Conservation (phyloP, 305 asterid genomes). For the Fraxinus nigra region DNA sequence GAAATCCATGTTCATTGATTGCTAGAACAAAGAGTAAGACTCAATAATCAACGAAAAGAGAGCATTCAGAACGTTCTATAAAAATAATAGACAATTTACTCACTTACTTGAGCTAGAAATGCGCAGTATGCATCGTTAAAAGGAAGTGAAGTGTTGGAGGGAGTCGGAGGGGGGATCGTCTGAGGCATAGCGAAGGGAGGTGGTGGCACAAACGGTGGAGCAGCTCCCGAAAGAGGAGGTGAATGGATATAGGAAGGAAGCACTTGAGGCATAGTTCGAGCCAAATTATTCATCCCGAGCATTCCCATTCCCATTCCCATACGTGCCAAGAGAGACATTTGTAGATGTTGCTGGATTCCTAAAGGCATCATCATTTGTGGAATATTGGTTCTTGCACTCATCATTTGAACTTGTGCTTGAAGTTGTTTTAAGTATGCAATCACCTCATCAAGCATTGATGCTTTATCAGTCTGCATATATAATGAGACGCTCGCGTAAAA, state of each 20-base stretch:
- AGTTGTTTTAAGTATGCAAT: conserved; percentile 66
- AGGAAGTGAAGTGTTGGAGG: conserved; percentile 21
- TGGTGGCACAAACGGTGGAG: conserved; percentile 34
- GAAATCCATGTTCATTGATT: conserved; percentile 62
- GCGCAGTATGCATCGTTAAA: conserved; percentile 38
- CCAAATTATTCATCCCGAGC: conserved; percentile 34
- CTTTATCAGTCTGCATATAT: conserved; percentile 57
- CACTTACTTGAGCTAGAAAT: conserved; percentile 54
- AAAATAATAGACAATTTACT: background rate
- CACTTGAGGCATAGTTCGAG: conserved; percentile 21
- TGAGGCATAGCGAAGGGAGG: conserved; percentile 31
- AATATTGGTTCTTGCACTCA: conserved; percentile 40
- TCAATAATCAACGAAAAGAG: background rate
- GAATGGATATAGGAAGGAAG: conserved; percentile 20
- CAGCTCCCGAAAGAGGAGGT: background rate
- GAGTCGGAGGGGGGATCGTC: conserved; percentile 10
- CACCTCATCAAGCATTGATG: conserved; percentile 78
- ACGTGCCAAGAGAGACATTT: conserved; percentile 55
- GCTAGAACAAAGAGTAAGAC: conserved; percentile 24
- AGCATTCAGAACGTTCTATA: background rate
- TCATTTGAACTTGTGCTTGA: conserved; percentile 61
- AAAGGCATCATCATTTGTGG: conserved; percentile 52
- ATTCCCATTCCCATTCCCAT: conserved; percentile 55
- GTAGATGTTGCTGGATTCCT: conserved; percentile 59
- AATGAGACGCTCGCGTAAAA: too few relatives aligned